Base-by-base conservation (phyloP, 1,284 basidiomycete species). In the Malassezia japonica region DNA sequence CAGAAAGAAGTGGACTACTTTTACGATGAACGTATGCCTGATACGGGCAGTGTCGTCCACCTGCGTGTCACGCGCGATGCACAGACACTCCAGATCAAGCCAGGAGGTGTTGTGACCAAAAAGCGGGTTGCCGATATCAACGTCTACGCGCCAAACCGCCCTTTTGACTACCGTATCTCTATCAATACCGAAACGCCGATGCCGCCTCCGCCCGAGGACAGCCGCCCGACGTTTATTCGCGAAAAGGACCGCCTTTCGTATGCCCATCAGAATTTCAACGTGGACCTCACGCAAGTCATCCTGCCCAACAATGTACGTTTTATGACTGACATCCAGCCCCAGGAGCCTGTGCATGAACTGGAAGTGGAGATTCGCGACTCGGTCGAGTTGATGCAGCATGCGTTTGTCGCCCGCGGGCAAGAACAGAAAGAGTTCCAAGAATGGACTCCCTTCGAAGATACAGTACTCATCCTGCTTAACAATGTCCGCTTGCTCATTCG, bases 211-310 rank as follows among this genome's bases (percentile, higher is more conserved):
- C 46, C 31, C 12, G 46, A 43, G 15, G 27, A 10, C 12, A 39
- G 43, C 57, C 33, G 60, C 25, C 56, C 70, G 43, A 54, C 55
- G 31, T 74, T 70, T 21, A 50, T 49, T 82, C 25, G 81, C 87
- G 55, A 79, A 80, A 75, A 98, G 94, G 89, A 98, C 74, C 79
- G 94, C 31, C 78, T 95, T 66, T 87, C 86, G 61, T 98, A 98
- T 72, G 77, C 82, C 2, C 91, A 96, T 74, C 88, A 95, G 75
- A 83, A 91, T 56, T 89, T 88, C 71, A 80, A 80, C 61, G 84
- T 98, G 57, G 92, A 98, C 75, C 78, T 98, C 39, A 98, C 92
- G 0, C 87, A 91, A 73, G 92, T 98, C 42, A 82, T 61, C 48
- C 31, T 62, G 60, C n/a, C 67, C 27, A 59, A 65, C 24, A 60